phyloP scores from a whole-genome alignment of 2,329 filamentous ascomycete genomes.

The Calonectria hongkongensis region DNA sequence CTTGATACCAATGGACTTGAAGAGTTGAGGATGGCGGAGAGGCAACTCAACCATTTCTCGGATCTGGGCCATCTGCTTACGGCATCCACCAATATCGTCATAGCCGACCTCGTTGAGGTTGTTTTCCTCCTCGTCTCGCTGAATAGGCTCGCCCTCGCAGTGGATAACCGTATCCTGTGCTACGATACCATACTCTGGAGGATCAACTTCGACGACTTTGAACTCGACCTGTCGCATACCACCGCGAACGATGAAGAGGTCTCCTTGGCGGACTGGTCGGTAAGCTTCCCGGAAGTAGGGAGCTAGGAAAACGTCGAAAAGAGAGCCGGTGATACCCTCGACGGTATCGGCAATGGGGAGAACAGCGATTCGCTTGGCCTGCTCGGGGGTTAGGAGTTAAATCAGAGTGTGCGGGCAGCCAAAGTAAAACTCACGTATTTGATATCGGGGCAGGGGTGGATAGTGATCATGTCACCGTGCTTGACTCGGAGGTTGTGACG shows the following conservation, averaged over 20 bases:
- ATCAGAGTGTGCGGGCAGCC: neutral
- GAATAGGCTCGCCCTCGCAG: conserved; percentile 92
- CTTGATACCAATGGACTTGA: conserved; percentile 99
- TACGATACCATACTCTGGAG: conserved; percentile 98
- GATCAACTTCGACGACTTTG: conserved; percentile 99
- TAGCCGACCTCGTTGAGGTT: conserved; percentile 99
- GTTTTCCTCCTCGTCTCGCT: conserved; percentile 99
- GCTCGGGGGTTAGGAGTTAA: conserved; percentile 43
- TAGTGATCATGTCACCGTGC: conserved; percentile 97
- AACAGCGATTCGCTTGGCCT: conserved; percentile 99
- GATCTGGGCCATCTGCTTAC: conserved; percentile 99
- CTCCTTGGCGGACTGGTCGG: conserved; percentile 96
- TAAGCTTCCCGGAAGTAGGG: conserved; percentile 99
- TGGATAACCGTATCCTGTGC: conserved; percentile 99
- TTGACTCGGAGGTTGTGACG: conserved; percentile 99
- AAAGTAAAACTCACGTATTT: conserved; percentile 89
- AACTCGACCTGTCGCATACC: conserved; percentile 99
- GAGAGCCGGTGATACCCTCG: conserved; percentile 96
- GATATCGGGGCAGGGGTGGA: conserved; percentile 98
- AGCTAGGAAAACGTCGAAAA: conserved; percentile 99
- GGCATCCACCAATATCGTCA: conserved; percentile 98
- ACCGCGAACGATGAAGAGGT: conserved; percentile 97
- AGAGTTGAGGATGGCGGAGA: conserved; percentile 96
- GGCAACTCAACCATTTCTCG: conserved; percentile 98
- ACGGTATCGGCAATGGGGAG: conserved; percentile 98